Conservation (phyloP, 257 asterid genomes). For the Ligustrum vulgare region DNA sequence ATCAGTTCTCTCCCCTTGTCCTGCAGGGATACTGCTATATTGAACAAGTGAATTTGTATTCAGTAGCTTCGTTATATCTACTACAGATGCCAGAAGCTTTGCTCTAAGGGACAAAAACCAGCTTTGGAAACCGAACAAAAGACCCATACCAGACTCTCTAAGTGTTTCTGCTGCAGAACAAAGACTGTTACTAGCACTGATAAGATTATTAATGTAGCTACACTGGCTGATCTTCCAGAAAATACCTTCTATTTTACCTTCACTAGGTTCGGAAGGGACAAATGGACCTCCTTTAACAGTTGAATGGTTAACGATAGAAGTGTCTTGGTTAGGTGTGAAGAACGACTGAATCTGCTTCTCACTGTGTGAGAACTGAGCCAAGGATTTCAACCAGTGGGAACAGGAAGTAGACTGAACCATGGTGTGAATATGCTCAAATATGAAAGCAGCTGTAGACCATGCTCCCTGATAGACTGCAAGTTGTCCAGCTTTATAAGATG, state of each 20-base stretch:
- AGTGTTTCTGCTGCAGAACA: conserved; percentile 47
- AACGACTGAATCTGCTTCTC: conserved; percentile 60
- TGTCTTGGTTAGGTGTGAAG: conserved; percentile 24
- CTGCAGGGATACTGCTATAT: conserved; percentile 28
- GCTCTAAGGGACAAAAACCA: conserved; percentile 71
- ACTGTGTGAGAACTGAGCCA: conserved; percentile 54
- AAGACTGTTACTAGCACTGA: conserved; percentile 40
- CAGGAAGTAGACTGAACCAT: conserved; percentile 53
- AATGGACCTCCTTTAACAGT: neutral
- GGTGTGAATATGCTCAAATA: conserved; percentile 58
- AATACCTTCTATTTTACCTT: conserved; percentile 22
- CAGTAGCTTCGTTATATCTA: conserved; percentile 44
- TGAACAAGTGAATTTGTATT: conserved; percentile 29
- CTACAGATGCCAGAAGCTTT: conserved; percentile 46
- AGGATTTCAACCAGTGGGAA: conserved; percentile 64
- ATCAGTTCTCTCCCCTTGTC: conserved; percentile 26
- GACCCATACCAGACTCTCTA: conserved; percentile 40
- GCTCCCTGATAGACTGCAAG: conserved; percentile 76
- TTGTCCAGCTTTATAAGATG: conserved; percentile 70
- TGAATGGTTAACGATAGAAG: neutral
- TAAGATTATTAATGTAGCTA: conserved; percentile 41
- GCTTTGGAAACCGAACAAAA: conserved; percentile 54
- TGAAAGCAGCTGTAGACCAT: conserved; percentile 69
- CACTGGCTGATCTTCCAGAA: conserved; percentile 23
- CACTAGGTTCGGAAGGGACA: conserved; percentile 21